Conservation (phyloP, 805 yeast genomes). For the Metschnikowia kofuensis region DNA sequence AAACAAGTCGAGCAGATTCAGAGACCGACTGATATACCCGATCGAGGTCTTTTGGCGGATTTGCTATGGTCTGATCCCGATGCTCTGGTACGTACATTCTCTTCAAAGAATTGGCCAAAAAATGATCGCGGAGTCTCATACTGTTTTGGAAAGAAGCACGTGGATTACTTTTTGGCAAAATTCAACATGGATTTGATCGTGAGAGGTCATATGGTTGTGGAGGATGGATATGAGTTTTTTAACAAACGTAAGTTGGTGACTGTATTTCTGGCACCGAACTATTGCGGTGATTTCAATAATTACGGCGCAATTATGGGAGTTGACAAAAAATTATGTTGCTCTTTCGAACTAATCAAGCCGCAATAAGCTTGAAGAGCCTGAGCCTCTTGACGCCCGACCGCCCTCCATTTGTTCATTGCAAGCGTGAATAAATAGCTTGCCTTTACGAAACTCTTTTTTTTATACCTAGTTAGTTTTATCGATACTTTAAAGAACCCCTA, state of each 20-base stretch:
- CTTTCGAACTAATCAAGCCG: conserved; percentile 70
- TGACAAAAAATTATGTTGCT: conserved; percentile 63
- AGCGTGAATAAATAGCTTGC: too few relatives aligned
- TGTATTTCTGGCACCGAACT: conserved; percentile 79
- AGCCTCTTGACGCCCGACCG: neutral
- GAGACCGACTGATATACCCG: conserved; percentile 84
- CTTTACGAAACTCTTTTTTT: neutral
- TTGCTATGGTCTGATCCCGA: conserved; percentile 84
- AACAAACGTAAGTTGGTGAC: conserved; percentile 73
- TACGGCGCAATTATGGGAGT: conserved; percentile 81
- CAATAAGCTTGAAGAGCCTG: conserved; percentile 12
- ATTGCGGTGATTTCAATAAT: conserved; percentile 77
- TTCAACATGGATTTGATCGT: conserved; percentile 76
- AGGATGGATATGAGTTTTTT: conserved; percentile 83
- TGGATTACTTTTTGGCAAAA: conserved; percentile 61
- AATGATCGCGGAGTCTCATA: conserved; percentile 83
- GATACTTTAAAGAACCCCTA: too few relatives aligned
- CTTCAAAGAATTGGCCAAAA: conserved; percentile 62
- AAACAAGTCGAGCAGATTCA: conserved; percentile 67
- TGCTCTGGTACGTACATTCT: conserved; percentile 32
- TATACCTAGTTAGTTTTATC: neutral
- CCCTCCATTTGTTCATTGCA: too few relatives aligned
- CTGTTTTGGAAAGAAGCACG: conserved; percentile 70
- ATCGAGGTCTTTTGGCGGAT: conserved; percentile 73
- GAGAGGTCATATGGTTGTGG: conserved; percentile 87